Base-by-base conservation (phyloP, 1,139 yeast genomes). In the Kodamaea derodonti region DNA sequence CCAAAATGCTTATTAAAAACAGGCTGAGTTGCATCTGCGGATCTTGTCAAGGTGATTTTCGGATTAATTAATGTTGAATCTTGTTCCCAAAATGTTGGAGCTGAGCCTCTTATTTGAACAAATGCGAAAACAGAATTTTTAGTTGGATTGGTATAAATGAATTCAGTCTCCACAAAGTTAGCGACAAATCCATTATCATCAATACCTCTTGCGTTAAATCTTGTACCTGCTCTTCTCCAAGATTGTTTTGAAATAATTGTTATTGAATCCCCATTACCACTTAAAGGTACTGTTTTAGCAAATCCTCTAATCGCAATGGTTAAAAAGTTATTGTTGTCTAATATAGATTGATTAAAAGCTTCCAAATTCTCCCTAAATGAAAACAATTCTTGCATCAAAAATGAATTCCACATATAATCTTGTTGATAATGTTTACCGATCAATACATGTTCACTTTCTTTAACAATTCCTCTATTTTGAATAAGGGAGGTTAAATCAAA, bases 51-150 rank as follows among this genome's bases (percentile, higher is more conserved):
- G 25, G 85, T 84, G 33, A 92, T 86, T 55, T 90, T 92, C 14
- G 94, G 90, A 46, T 81, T 80, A 13, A 92, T 83, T 36, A 81
- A 61, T 10, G 86, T 82, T 1, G 95, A 80, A 51, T 90, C 97
- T 56, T 94, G 99, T 55, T 94, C 98, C 98, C 98, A 94, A 54
- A 94, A 94, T 1, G 94, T 72, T 0, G 99, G 98, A 3, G 92
- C 92, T 12, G 95, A 84, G 3, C 99, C 99, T 56, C 99, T 70
- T 12, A 92, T 76, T 57, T 90, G 96, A 1, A 84, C 78, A 55
- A 81, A 90, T 2, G 97, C 79, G 54, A 78, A 87, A 24, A 81
- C 69, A 33, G 75, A 75, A 4, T 50, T 39, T 24, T 54, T 56
- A 9, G 64, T 45, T 10, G 67, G 62, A 32, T 46, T 45, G 31